Base-by-base conservation (phyloP, 2,329 filamentous ascomycete species). In the Rutstroemia sydowiana region DNA sequence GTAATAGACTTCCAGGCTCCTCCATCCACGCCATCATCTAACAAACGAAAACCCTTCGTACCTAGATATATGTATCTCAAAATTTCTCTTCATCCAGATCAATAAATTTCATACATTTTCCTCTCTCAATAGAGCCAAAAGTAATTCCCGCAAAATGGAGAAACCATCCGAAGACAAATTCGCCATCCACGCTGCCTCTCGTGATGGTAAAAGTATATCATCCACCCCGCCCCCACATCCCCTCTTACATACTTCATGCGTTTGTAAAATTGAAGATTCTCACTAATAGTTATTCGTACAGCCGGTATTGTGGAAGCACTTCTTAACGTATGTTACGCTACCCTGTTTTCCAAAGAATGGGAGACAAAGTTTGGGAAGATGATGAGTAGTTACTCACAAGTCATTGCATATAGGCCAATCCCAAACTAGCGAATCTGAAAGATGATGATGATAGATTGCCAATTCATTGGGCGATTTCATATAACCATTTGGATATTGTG, bases 381-480 rank as follows among this genome's bases (percentile, higher is more conserved):
- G 16, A 49, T 45, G 34, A 43, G 45, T 44, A 42, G 32, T 26
- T n/a, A 45, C 26, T 48, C 48, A 55, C 44, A 42, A 42, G 21
- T 32, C 39, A n/a, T n/a, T n/a, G n/a, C n/a, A n/a, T 32, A 52
- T 51, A 92, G 85, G 82, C 84, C 59, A 90, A 95, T 64, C 84
- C 87, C 2, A 91, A 87, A 63, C 79, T 95, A 36, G 84, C 88
- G 23, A 75, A 73, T 43, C 70, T 70, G 53, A 81, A 83, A 63
- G 93, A 98, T 64, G 85, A 88, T 45, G 93, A 98, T 68, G 88
- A 89, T 14, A 87, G 93, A 41, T 79, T 95, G 34, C 85, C 93
- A 2, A 82, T 97, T 52, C 93, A 98, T 74, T 98, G 93, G 93
- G 92, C 93, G 0, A 81, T 83, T 2, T 93, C 91, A 20, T 86